A percentile compares a stretch with the other conserved stretches of the same genome.
These are phyloP conservation scores for Thermothielavioides terrestris DNA, from an alignment of 495 filamentous ascomycete genomes.

Conservation along the genomic window DNA sequence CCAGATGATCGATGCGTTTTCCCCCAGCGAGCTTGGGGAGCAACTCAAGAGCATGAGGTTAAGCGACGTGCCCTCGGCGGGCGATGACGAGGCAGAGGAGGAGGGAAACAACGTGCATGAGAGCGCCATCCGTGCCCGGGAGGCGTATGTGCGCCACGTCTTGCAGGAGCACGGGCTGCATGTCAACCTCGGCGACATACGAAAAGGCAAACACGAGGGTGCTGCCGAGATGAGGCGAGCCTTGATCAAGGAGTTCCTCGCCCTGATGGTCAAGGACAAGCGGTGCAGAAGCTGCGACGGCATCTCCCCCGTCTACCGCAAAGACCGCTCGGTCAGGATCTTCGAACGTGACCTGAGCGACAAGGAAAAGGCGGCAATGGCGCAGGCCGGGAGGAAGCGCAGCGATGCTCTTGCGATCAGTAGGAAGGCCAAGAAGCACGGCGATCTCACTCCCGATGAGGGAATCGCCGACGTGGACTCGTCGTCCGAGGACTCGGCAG, in stretches of 20 bases:
- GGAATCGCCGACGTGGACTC: slow-evolving; percentile 59
- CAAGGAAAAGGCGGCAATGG: slow-evolving; percentile 67
- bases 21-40: slow-evolving; percentile 40
- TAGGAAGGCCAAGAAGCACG: slow-evolving; percentile 29
- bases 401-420: slow-evolving; percentile 48
- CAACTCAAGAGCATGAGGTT: slow-evolving; percentile 15
- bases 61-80: slow-evolving; percentile 15
- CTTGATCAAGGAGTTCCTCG: slow-evolving; percentile 73
- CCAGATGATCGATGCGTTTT: slow-evolving; percentile 51
- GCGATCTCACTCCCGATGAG: slow-evolving; percentile 45
- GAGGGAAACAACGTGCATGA: slow-evolving; percentile 24
- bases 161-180: slow-evolving; percentile 48
- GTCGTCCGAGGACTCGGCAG: slow-evolving; percentile 41
- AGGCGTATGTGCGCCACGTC: slow-evolving; percentile 57
- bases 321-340: slow-evolving; percentile 83
- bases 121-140: slow-evolving; percentile 53
- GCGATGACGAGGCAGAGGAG: slow-evolving; percentile 24
- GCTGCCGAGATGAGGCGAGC: slow-evolving; percentile 64
- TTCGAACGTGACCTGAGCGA: slow-evolving; percentile 69
- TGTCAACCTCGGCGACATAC: slow-evolving; percentile 43
- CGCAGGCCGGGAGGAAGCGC: slow-evolving; percentile 56
- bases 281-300: slow-evolving; percentile 66
- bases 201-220: slow-evolving; percentile 67
- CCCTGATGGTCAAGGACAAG: slow-evolving; percentile 51
- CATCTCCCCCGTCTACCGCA: slow-evolving; percentile 69